Evolutionary conservation across 2,329 filamentous ascomycete genomes (phyloP).

Genomic region (Westerdykella sp.): DNA sequence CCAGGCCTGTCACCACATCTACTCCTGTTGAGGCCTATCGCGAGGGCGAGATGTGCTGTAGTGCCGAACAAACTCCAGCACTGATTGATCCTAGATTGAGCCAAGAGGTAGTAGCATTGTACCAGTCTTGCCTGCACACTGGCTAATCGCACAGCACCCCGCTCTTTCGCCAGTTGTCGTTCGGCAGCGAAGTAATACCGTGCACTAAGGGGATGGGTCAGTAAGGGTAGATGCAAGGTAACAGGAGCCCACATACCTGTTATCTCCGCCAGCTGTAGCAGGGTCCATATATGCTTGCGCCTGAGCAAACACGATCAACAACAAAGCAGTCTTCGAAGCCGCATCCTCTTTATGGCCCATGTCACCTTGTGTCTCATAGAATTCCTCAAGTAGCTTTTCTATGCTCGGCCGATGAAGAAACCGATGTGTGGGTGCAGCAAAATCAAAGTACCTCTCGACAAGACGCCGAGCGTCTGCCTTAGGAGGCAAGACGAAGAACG

Average conservation of each 20-base stretch:
- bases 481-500: slow-evolving; percentile 40
- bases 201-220: slow-evolving; percentile 18
- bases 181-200: slow-evolving; percentile 42
- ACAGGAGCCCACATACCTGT: slow-evolving; percentile 13
- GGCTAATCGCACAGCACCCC: slow-evolving; percentile 49
- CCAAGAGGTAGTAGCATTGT: slow-evolving; percentile 54
- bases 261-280: slow-evolving; percentile 19
- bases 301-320: slow-evolving; percentile 52
- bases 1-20: slow-evolving; percentile 27
- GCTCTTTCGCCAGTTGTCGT: slow-evolving; percentile 44
- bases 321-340: slow-evolving; percentile 40
- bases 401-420: slow-evolving; percentile 52
- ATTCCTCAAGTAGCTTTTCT: slow-evolving; percentile 40
- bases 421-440: slow-evolving; percentile 55
- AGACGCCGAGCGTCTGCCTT: slow-evolving; percentile 42
- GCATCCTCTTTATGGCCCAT: slow-evolving; percentile 39
- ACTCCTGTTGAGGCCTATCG: slow-evolving; percentile 41
- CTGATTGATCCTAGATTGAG: slow-evolving; percentile 54
- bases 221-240: not conserved
- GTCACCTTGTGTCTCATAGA: slow-evolving; percentile 42
- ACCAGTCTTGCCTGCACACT: slow-evolving; percentile 54
- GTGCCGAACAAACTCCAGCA: slow-evolving; percentile 57
- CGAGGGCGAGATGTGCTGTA: slow-evolving; percentile 48
- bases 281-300: slow-evolving; percentile 41
- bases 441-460: slow-evolving; percentile 53